Evolutionary conservation across 106 monocot genomes (phyloP).

Genomic region (Apostasia ramifera): DNA sequence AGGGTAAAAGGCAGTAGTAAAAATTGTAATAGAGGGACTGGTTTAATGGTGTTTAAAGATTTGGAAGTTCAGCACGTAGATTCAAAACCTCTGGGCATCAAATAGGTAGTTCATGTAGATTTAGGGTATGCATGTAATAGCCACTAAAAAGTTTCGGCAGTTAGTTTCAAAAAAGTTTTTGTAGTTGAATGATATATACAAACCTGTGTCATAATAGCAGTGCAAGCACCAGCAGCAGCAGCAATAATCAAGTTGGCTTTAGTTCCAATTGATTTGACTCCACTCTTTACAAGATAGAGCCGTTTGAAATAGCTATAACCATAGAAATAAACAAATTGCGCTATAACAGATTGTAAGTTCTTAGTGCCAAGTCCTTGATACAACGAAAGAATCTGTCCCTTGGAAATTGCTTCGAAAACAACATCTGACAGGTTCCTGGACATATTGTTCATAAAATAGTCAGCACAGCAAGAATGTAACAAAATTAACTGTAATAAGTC

Average conservation of each 20-base stretch:
- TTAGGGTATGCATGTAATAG: too few relatives aligned
- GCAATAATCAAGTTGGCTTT: slow-evolving; percentile 84
- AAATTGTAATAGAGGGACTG: too few relatives aligned
- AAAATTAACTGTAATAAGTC: too few relatives aligned
- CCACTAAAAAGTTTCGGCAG: neutral
- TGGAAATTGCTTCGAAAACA: slow-evolving; percentile 78
- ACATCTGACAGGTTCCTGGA: slow-evolving; percentile 90
- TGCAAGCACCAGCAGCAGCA: slow-evolving; percentile 93
- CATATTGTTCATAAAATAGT: neutral
- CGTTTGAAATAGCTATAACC: slow-evolving; percentile 96
- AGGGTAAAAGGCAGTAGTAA: too few relatives aligned
- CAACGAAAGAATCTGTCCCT: slow-evolving; percentile 58
- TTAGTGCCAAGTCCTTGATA: slow-evolving; percentile 92
- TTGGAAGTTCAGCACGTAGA: too few relatives aligned
- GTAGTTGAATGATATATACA: slow-evolving; percentile 1
- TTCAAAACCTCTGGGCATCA: too few relatives aligned
- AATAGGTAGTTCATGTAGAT: too few relatives aligned
- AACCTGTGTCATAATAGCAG: slow-evolving; percentile 78
- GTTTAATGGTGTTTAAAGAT: too few relatives aligned
- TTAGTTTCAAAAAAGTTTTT: neutral
- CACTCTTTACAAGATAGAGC: slow-evolving; percentile 65
- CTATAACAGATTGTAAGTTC: slow-evolving; percentile 84
- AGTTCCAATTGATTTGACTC: slow-evolving; percentile 77
- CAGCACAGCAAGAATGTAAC: too few relatives aligned
- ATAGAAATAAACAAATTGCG: slow-evolving; percentile 94